These are phyloP conservation scores for Beauveria pseudobassiana DNA, from an alignment of 2,329 filamentous ascomycete species.

Conservation along the genomic window DNA sequence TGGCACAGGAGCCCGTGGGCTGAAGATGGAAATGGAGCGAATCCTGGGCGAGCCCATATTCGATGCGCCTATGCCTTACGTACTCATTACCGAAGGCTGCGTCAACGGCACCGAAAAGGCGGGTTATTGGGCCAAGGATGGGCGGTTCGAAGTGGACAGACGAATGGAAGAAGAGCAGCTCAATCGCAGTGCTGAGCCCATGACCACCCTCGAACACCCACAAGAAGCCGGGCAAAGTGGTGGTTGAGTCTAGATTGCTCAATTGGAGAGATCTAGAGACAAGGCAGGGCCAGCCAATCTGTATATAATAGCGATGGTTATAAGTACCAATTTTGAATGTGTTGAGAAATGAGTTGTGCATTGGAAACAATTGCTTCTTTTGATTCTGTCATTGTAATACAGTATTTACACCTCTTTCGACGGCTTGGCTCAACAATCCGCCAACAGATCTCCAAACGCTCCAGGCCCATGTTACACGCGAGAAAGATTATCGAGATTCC, in stretches of 20 bases:
- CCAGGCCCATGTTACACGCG: slow-evolving; percentile 29
- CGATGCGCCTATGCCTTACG: slow-evolving; percentile 68
- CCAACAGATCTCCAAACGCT: slow-evolving; percentile 19
- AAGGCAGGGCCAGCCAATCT: neutral
- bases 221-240: slow-evolving; percentile 41
- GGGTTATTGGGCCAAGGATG: slow-evolving; percentile 61
- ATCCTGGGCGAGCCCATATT: slow-evolving; percentile 76
- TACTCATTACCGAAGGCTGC: slow-evolving; percentile 64
- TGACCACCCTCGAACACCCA: slow-evolving; percentile 32
- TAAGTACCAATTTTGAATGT: neutral
- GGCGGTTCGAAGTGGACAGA: slow-evolving; percentile 61
- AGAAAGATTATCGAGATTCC: slow-evolving; percentile 18
- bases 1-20: slow-evolving; percentile 68
- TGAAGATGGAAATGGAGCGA: slow-evolving; percentile 75
- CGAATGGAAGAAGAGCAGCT: slow-evolving; percentile 57
- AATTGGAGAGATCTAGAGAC: neutral
- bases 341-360: neutral
- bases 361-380: slow-evolving; percentile 15
- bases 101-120: slow-evolving; percentile 55
- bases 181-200: slow-evolving; percentile 15
- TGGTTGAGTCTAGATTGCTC: slow-evolving; percentile 24
- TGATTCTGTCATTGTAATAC: slow-evolving; percentile 34
- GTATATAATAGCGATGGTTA: neutral
- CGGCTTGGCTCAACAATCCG: slow-evolving; percentile 4
- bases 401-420: slow-evolving; percentile 34